phyloP scores from a whole-genome alignment of 768 basidiomycete genomes.

The Mrakia blollopis region DNA sequence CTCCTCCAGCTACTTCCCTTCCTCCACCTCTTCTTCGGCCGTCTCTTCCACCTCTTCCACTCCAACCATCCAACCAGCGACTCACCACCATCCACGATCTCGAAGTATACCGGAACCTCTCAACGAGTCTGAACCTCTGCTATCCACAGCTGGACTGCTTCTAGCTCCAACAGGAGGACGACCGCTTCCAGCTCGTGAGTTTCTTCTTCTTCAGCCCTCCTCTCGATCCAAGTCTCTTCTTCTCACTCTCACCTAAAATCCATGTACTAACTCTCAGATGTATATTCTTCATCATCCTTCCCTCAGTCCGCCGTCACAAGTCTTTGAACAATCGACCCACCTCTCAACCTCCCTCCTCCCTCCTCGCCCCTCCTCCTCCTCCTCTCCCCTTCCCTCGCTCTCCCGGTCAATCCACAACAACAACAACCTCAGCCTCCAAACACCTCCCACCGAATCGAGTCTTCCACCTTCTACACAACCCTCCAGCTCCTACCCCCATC shows the following conservation, averaged over 20 bases:
- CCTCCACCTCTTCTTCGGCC: neutral
- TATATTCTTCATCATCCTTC: neutral
- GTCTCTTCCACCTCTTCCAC: neutral
- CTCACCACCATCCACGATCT: neutral
- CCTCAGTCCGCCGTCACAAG: neutral
- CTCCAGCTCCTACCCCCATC: neutral
- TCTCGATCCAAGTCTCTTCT: neutral
- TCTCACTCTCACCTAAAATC: neutral
- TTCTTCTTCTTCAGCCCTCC: neutral
- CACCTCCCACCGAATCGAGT: neutral
- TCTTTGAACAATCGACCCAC: neutral
- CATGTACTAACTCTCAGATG: neutral
- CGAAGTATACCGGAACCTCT: neutral
- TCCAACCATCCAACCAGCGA: neutral
- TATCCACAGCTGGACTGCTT: neutral
- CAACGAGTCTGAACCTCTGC: neutral
- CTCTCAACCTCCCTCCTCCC: neutral
- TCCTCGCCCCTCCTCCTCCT: neutral
- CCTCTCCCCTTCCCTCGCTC: neutral
- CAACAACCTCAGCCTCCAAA: neutral
- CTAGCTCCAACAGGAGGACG: neutral
- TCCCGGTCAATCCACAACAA: neutral
- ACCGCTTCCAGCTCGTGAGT: neutral
- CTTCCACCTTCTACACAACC: neutral
- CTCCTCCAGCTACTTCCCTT: neutral